Base-by-base conservation (phyloP, 768 basidiomycete genomes). In the Aureoboletus auriporus region DNA sequence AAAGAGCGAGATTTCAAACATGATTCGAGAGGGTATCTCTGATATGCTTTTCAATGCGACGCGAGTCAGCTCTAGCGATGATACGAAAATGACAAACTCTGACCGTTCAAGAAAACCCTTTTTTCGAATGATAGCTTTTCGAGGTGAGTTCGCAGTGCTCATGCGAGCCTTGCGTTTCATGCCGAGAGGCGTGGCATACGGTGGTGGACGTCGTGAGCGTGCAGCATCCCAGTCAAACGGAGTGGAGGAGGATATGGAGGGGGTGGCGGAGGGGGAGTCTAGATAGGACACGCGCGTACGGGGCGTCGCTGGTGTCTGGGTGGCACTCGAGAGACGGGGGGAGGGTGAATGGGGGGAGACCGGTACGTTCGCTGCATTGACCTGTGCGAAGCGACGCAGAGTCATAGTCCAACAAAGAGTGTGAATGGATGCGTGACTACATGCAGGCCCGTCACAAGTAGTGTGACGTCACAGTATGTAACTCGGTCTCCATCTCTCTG, bases 201-300 rank as follows among this genome's bases (percentile, higher is more conserved):
- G 89, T 4, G 89, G 79, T 4, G 86, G 83, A 52, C 74, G 75
- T 42, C 78, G 73, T 1, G 79, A 75, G n/a, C 84, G 75, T 11
- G 83, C 90, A 0, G 90, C 89, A 28, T 87, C 84, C 90, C 90
- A 92, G 69, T 93, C 89, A 58, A 93, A 93, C 1, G 89, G 86
- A 8, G 76, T 66, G 7, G 85, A 84, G 1, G 86, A 83, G 6
- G 89, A 88, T 40, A 86, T 73, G 4, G 89, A 91, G 5, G 86
- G 82, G 0, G 84, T 82, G 2, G 77, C 68, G 31, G 78, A 80
- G 4, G 78, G 88, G 9, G 78, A 86, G 36, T 83, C 73, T 64
- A 82, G 66, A 57, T 74, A 58, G 53, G 76, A 74, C 57, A 84
- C 72, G 29, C 79, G 77, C 12, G 68, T 54, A 63, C 69, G 63